Conservation (phyloP, 805 yeast species). For the Citeromyces nyonsensis region DNA sequence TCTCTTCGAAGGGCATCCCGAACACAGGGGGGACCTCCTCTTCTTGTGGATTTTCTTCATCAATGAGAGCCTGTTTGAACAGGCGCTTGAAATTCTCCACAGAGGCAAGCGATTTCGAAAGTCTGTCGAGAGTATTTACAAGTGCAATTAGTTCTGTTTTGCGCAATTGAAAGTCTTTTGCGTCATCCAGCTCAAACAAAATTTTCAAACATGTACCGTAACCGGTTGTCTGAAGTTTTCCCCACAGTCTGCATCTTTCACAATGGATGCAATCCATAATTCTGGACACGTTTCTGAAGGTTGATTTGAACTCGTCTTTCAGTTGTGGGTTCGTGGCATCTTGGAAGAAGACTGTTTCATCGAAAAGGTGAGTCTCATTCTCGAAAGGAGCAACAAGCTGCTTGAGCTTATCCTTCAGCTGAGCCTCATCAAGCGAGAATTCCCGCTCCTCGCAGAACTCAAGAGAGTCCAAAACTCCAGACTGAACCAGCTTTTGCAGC, state of each 20-base stretch:
- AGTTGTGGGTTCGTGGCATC: conserved; percentile 31
- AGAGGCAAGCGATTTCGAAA: conserved; percentile 71
- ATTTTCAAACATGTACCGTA: conserved; percentile 93
- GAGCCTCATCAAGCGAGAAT: conserved; percentile 13
- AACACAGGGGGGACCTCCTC: not conserved
- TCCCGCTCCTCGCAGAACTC: conserved; percentile 10
- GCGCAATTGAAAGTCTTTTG: conserved; percentile 33
- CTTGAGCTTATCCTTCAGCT: conserved; percentile 14
- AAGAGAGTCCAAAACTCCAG: conserved; percentile 12
- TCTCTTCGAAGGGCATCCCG: not conserved
- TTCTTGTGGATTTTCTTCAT: conserved; percentile 1
- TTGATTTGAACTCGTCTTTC: conserved; percentile 73
- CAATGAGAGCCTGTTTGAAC: conserved; percentile 15
- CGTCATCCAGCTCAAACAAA: conserved; percentile 58
- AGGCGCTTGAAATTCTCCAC: conserved; percentile 54
- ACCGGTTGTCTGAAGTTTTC: conserved; percentile 92
- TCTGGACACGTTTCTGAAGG: conserved; percentile 80
- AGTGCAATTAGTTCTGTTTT: conserved; percentile 79
- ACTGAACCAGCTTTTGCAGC: conserved; percentile 36
- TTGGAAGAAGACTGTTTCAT: conserved; percentile 29
- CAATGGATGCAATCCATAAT: conserved; percentile 98
- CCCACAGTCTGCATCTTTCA: conserved; percentile 96
- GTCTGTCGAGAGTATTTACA: conserved; percentile 82
- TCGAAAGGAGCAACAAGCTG: conserved; percentile 14
- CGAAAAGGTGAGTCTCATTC: conserved; percentile 17